Evolutionary conservation across 768 basidiomycete species (phyloP).

Genomic region (Rhodotorula sphaerocarpa): DNA sequence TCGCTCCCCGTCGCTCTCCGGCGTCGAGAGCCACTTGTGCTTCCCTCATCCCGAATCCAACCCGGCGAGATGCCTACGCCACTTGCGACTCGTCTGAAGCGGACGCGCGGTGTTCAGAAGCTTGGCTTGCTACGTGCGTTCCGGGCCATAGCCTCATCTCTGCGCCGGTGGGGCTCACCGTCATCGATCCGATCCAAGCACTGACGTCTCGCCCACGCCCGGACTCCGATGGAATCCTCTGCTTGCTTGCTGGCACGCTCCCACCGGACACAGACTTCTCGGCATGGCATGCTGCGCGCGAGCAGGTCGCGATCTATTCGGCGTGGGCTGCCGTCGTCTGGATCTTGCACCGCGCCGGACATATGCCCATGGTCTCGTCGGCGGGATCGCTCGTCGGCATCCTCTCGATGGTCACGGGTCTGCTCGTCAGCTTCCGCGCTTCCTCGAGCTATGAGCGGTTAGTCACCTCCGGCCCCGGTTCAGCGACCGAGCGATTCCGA

Average conservation of each 20-base stretch:
- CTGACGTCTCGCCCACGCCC: too few relatives aligned
- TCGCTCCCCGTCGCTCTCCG: too few relatives aligned
- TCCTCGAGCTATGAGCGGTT: constrained; percentile 15
- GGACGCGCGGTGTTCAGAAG: constrained; percentile 5
- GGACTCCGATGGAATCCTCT: too few relatives aligned
- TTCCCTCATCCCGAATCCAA: too few relatives aligned
- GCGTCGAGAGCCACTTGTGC: too few relatives aligned
- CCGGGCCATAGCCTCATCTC: neutral
- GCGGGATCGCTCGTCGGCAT: constrained; percentile 10
- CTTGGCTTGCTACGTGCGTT: constrained; percentile 20
- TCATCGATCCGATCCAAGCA: neutral
- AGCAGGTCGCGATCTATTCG: neutral
- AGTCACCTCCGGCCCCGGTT: neutral
- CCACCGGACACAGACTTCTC: constrained; percentile 20
- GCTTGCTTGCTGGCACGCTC: too few relatives aligned
- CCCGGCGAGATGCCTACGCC: neutral
- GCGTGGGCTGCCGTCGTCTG: constrained; percentile 8
- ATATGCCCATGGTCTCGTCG: neutral
- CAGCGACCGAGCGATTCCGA: too few relatives aligned
- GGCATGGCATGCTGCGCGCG: constrained; percentile 4
- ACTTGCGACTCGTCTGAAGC: constrained; percentile 1
- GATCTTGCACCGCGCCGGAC: neutral
- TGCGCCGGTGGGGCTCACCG: neutral
- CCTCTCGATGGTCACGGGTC: constrained; percentile 14
- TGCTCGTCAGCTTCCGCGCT: constrained; percentile 5